Base-by-base conservation (phyloP, 116 monocot genomes). In the Thalassia testudinum region DNA sequence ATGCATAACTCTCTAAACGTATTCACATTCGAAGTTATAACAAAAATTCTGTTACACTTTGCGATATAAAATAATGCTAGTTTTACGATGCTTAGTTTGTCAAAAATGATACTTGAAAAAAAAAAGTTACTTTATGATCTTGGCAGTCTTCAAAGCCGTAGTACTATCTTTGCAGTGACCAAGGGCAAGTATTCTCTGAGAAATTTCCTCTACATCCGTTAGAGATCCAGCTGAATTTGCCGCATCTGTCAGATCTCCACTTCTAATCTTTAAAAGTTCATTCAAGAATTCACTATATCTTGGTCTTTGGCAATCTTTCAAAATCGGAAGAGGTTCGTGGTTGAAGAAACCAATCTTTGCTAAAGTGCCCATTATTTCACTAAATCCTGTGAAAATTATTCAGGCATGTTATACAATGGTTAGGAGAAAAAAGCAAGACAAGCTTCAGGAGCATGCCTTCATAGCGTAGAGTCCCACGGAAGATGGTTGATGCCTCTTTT, bases 381-480 rank as follows among this genome's bases (percentile, higher is more conserved):
- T 69, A 63, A 90, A 99, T 26, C 99, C 99, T 90, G 62, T 63
- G 71, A 19, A 43, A 61, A 50, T 50, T 47, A 27, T 18, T 19
- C 21, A 49, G 37, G 26, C 21, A 56, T 56, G 30, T 51, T 50
- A 50, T 23, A 24, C 1, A 37, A 17, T 30, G 16, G 7, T 16
- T 24, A 61, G 18, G 37, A 34, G 21, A 37, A 42, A 43, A 59
- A 26, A 18, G 23, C 30, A 37, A 28, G 21, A 42, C 15, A 21
- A 13, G 50, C 19, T 26, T 47, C 23, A 53, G 15, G 29, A 19
- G 43, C 24, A 30, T 50, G 67, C 95, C 95, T 89, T 99, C 82
- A 73, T 99, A 99, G 26, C 99, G 90, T 27, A 99, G 75, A 29
- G 99, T 99, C 49, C 76, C 99, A 29, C 99, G 76, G 57, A 85